phyloP scores from a whole-genome alignment of 1,284 basidiomycete genomes.

The Apiotrichum gamsii region DNA sequence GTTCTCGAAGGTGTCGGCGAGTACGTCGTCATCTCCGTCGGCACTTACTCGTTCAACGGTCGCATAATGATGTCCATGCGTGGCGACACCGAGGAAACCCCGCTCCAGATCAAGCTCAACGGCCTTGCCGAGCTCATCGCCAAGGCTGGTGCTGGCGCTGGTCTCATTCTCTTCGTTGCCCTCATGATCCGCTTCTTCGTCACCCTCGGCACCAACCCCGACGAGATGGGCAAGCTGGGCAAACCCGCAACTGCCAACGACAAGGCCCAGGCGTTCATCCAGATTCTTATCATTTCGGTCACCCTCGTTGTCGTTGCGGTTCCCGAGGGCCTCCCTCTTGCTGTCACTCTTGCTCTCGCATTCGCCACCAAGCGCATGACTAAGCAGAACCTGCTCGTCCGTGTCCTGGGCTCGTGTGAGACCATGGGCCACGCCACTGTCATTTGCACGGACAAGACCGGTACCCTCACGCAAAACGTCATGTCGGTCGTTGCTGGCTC shows the following conservation, averaged over 20 bases:
- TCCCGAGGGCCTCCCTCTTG: constrained; percentile 92
- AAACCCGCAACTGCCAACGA: constrained; percentile 52
- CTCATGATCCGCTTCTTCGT: constrained; percentile 95
- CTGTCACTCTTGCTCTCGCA: constrained; percentile 90
- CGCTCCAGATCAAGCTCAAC: constrained; percentile 91
- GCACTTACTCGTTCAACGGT: constrained; percentile 87
- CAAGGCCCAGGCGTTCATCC: constrained; percentile 68
- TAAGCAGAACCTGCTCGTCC: constrained; percentile 85
- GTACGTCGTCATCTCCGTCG: constrained; percentile 89
- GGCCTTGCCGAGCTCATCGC: constrained; percentile 87
- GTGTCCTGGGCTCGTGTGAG: constrained; percentile 91
- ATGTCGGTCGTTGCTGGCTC: constrained; percentile 97
- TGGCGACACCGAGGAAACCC: constrained; percentile 55
- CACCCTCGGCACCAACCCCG: constrained; percentile 61
- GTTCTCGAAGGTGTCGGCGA: constrained; percentile 90
- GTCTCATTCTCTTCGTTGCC: constrained; percentile 71
- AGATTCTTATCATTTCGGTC: constrained; percentile 54
- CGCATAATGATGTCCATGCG: constrained; percentile 75
- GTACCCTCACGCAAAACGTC: constrained; percentile 79
- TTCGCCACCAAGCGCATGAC: constrained; percentile 98
- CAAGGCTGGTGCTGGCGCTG: constrained; percentile 75
- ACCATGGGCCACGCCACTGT: constrained; percentile 98
- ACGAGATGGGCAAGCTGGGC: constrained; percentile 40
- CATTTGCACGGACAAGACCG: constrained; percentile 91
- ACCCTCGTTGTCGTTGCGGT: constrained; percentile 95